phyloP scores from a whole-genome alignment of 805 yeast genomes.

The Lipomyces japonicus region DNA sequence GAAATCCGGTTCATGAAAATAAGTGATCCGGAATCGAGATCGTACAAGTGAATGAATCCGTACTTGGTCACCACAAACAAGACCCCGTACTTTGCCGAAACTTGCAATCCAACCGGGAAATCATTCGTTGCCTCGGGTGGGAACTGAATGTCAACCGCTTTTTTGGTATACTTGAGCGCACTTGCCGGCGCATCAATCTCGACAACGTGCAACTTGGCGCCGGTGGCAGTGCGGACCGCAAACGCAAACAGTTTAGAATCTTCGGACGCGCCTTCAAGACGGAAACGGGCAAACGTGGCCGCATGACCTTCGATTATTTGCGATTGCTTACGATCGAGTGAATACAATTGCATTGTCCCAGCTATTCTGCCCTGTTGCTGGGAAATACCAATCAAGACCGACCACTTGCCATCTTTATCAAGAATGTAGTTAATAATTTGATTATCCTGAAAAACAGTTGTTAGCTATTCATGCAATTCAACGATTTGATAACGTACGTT shows the following conservation, averaged over 20 bases:
- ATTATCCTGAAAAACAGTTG: conserved; percentile 45
- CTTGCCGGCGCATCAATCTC: conserved; percentile 92
- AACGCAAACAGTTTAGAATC: conserved; percentile 88
- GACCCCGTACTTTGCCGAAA: conserved; percentile 81
- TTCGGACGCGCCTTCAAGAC: conserved; percentile 64
- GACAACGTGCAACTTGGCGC: conserved; percentile 83
- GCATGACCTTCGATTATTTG: conserved; percentile 99
- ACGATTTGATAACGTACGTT: conserved; percentile 15
- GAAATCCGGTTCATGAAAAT: conserved; percentile 95
- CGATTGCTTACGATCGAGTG: conserved; percentile 83
- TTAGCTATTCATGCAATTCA: conserved; percentile 18
- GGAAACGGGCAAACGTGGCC: conserved; percentile 75
- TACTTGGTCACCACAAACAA: conserved; percentile 87
- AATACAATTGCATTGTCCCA: conserved; percentile 91
- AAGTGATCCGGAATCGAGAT: conserved; percentile 85
- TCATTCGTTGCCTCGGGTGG: conserved; percentile 96
- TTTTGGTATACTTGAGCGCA: conserved; percentile 81
- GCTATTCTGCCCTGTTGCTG: conserved; percentile 92
- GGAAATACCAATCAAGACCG: conserved; percentile 90
- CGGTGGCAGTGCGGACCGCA: conserved; percentile 81
- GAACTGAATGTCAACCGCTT: conserved; percentile 87
- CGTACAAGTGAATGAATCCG: conserved; percentile 95
- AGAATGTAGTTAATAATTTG: conserved; percentile 90
- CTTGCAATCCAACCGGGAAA: conserved; percentile 90
- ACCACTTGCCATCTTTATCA: conserved; percentile 81